Conservation (phyloP, 495 filamentous ascomycete genomes). For the Penicillium bialowiezense region DNA sequence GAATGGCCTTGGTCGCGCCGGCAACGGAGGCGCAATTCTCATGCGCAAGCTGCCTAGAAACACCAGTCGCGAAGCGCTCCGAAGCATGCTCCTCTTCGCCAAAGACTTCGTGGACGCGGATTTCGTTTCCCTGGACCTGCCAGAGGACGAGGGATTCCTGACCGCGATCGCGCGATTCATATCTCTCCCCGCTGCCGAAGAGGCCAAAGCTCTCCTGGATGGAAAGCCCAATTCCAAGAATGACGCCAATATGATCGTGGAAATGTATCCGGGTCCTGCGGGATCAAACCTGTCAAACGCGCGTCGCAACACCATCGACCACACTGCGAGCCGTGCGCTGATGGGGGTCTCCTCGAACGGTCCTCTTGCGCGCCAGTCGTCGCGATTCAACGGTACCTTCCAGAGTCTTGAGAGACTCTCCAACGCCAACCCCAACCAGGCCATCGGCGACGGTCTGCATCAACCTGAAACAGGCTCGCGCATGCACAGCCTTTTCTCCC, state of each 20-base stretch:
- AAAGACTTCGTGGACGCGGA: constrained; percentile 77
- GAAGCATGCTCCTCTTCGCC: constrained; percentile 81
- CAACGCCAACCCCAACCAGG: constrained; percentile 54
- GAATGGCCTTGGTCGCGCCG: constrained; percentile 39
- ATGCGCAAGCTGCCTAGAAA: constrained; percentile 76
- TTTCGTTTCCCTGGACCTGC: constrained; percentile 60
- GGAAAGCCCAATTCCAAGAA: constrained; percentile 76
- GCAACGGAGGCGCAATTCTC: constrained; percentile 50
- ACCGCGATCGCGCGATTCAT: constrained; percentile 76
- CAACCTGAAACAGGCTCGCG: constrained; percentile 59
- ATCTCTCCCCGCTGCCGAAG: constrained; percentile 66
- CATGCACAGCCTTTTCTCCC: constrained; percentile 75
- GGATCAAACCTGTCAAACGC: constrained; percentile 37
- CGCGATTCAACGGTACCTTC: constrained; percentile 76
- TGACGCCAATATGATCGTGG: constrained; percentile 76
- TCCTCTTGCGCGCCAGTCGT: constrained; percentile 62
- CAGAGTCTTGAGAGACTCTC: constrained; percentile 71
- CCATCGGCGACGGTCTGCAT: constrained; percentile 53
- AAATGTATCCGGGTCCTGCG: constrained; percentile 55
- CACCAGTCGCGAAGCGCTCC: constrained; percentile 68
- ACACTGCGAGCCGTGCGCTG: constrained; percentile 46
- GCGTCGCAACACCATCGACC: constrained; percentile 61
- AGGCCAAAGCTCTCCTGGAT: constrained; percentile 72
- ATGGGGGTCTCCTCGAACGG: constrained; percentile 56
- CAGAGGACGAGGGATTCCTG: constrained; percentile 68